phyloP scores from a whole-genome alignment of 2,329 filamentous ascomycete species.

The Fusarium sambucinum region DNA sequence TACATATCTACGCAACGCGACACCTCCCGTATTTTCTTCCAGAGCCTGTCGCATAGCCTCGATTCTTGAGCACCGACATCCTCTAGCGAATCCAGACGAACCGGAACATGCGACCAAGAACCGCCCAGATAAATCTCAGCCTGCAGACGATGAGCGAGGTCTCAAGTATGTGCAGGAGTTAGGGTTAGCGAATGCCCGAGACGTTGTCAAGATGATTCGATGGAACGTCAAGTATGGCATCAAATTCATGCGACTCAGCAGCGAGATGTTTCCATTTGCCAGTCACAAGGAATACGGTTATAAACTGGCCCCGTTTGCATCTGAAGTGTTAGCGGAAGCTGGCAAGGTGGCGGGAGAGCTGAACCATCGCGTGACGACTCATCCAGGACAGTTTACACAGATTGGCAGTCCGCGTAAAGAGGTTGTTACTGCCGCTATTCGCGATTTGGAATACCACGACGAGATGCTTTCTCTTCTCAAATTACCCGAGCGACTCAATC shows the following conservation, averaged over 20 bases:
- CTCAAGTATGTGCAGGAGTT: conserved; percentile 80
- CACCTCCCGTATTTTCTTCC: conserved; percentile 88
- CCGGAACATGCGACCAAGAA: conserved; percentile 89
- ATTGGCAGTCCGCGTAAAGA: conserved; percentile 83
- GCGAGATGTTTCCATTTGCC: conserved; percentile 97
- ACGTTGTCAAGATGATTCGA: conserved; percentile 85
- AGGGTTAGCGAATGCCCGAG: conserved; percentile 83
- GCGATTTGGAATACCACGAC: conserved; percentile 89
- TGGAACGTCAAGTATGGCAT: conserved; percentile 96
- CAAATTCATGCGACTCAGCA: conserved; percentile 90
- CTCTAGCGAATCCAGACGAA: conserved; percentile 78
- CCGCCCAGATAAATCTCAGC: conserved; percentile 79
- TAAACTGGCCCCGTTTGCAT: conserved; percentile 83
- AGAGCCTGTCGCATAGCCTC: conserved; percentile 91
- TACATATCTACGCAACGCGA: conserved; percentile 86
- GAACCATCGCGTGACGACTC: conserved; percentile 87
- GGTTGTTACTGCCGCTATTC: conserved; percentile 80
- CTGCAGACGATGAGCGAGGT: conserved; percentile 75
- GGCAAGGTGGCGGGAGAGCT: conserved; percentile 81
- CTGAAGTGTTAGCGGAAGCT: conserved; percentile 79
- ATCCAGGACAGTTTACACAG: conserved; percentile 94
- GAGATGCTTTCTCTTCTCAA: conserved; percentile 84
- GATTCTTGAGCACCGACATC: conserved; percentile 89
- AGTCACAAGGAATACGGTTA: conserved; percentile 91
- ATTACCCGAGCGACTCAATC: conserved; percentile 80